Evolutionary conservation across 1,284 basidiomycete genomes (phyloP).

Genomic region (Fomitopsis schrenkii): DNA sequence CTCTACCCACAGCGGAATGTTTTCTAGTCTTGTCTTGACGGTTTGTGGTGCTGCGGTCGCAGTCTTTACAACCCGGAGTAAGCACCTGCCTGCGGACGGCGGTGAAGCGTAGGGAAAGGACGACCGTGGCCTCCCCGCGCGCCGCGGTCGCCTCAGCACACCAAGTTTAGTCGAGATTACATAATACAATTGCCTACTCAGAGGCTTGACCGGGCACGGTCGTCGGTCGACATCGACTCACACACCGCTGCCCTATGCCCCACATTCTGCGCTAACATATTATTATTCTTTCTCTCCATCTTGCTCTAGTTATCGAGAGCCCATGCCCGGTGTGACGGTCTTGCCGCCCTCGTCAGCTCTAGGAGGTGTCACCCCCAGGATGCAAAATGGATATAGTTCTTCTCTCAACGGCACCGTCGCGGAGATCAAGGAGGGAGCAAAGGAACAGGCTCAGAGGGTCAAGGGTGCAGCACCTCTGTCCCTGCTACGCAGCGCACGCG

Average conservation of each 20-base stretch:
- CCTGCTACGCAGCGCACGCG: slow-evolving; percentile 57
- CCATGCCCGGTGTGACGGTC: slow-evolving; percentile 33
- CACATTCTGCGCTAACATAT: slow-evolving; percentile 8
- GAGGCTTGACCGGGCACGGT: not conserved
- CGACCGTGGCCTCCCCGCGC: too few relatives aligned
- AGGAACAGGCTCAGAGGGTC: slow-evolving; percentile 48
- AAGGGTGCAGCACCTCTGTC: slow-evolving; percentile 51
- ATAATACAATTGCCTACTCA: not conserved
- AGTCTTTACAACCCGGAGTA: not conserved
- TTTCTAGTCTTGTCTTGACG: too few relatives aligned
- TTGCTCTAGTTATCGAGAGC: slow-evolving; percentile 9
- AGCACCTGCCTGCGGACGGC: not conserved
- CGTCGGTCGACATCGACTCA: not conserved
- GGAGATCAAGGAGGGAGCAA: slow-evolving; percentile 63
- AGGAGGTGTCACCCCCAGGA: slow-evolving; percentile 22
- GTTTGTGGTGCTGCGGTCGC: not conserved
- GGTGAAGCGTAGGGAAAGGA: not conserved
- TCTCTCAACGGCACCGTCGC: slow-evolving; percentile 37
- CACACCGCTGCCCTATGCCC: not conserved
- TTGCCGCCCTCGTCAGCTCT: slow-evolving; percentile 28
- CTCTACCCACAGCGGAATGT: too few relatives aligned
- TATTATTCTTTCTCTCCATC: slow-evolving; percentile 20
- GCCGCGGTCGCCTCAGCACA: not conserved
- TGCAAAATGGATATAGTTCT: slow-evolving; percentile 30
- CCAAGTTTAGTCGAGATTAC: not conserved